Evolutionary conservation across 352 stramenopile genomes (phyloP).

Genomic region (Phytophthora citrophthora): DNA sequence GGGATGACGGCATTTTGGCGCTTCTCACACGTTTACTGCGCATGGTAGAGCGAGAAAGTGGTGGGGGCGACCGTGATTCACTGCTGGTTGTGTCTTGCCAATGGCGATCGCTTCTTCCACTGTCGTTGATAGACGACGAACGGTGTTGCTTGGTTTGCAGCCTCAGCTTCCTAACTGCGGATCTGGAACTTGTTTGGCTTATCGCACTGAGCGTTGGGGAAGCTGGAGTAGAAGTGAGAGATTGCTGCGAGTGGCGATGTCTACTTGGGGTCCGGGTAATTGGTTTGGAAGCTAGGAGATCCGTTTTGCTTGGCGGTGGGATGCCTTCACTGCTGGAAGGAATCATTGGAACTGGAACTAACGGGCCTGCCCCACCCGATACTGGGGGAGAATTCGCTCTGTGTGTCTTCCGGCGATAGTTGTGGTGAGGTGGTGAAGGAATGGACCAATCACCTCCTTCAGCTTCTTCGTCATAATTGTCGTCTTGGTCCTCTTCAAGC

Average conservation of each 20-base stretch:
- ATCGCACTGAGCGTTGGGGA: conserved; percentile 30
- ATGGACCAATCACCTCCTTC: conserved; percentile 32
- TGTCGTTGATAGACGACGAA: conserved; percentile 17
- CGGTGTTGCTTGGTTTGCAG: conserved; percentile 23
- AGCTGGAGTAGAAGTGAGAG: conserved; percentile 5
- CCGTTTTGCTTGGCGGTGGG: conserved; percentile 11
- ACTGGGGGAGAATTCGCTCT: conserved; percentile 21
- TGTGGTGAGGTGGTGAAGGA: conserved; percentile 19
- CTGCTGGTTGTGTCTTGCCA: conserved; percentile 33
- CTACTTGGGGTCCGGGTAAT: conserved; percentile 27
- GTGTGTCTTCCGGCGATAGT: conserved; percentile 9
- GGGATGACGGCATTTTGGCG: conserved; percentile 6
- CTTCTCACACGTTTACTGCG: conserved; percentile 19
- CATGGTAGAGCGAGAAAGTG: conserved; percentile 10
- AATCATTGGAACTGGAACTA: conserved; percentile 26
- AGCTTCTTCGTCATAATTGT: conserved; percentile 17
- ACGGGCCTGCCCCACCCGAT: conserved; percentile 21
- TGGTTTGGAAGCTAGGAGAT: conserved; percentile 1
- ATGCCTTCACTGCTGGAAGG: conserved; percentile 31
- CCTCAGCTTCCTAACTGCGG: conserved; percentile 13
- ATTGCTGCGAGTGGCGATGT: conserved; percentile 19
- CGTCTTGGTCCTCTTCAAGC: conserved; percentile 13
- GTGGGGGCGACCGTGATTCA: conserved; percentile 28
- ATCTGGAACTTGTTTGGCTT: conserved; percentile 30
- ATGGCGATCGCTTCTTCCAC: conserved; percentile 4